A percentile compares a stretch with the other conserved stretches of the same genome.
Conservation (phyloP, 345 rosid species). For the Carallia pectinifolia region DNA sequence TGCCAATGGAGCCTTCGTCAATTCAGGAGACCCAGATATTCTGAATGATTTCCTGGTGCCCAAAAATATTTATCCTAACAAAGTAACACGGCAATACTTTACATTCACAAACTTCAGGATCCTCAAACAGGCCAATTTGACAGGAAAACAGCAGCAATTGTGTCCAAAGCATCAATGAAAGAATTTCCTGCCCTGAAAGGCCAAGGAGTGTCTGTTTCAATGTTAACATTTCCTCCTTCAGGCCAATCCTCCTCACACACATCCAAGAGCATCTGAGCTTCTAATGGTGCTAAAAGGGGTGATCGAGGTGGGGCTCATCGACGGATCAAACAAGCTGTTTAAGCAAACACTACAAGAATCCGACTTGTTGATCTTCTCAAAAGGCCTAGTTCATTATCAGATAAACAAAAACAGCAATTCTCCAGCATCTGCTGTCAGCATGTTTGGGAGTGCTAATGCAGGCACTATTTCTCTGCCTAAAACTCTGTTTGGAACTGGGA, state of each 20-base stretch:
- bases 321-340: slow-evolving; percentile 19
- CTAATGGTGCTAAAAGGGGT: slow-evolving; percentile 11
- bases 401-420: slow-evolving; percentile 12
- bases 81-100: slow-evolving; percentile 22
- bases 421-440: slow-evolving; percentile 14
- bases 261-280: slow-evolving; percentile 22
- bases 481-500: slow-evolving; percentile 28
- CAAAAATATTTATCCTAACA: slow-evolving; percentile 13
- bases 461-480: slow-evolving; percentile 20
- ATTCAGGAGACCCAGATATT: slow-evolving; percentile 27
- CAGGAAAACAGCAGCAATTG: not conserved
- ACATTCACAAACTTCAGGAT: slow-evolving; percentile 21
- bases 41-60: slow-evolving; percentile 26
- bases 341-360: slow-evolving; percentile 19
- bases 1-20: not conserved
- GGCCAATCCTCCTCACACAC: slow-evolving; percentile 15
- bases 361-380: slow-evolving; percentile 32
- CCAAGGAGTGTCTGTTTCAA: slow-evolving; percentile 20
- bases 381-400: slow-evolving; percentile 37
- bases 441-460: slow-evolving; percentile 23
- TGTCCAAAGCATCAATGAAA: slow-evolving; percentile 16
- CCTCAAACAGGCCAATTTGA: slow-evolving; percentile 2
- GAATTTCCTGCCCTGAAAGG: slow-evolving; percentile 28
- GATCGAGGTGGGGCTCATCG: slow-evolving; percentile 18
- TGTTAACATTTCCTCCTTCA: not conserved